Percentiles rank a stretch among this genome's conserved stretches.
These are phyloP conservation scores for Pseudocercospora cruenta DNA, from an alignment of 2,329 filamentous ascomycete genomes.

Conservation along the genomic window DNA sequence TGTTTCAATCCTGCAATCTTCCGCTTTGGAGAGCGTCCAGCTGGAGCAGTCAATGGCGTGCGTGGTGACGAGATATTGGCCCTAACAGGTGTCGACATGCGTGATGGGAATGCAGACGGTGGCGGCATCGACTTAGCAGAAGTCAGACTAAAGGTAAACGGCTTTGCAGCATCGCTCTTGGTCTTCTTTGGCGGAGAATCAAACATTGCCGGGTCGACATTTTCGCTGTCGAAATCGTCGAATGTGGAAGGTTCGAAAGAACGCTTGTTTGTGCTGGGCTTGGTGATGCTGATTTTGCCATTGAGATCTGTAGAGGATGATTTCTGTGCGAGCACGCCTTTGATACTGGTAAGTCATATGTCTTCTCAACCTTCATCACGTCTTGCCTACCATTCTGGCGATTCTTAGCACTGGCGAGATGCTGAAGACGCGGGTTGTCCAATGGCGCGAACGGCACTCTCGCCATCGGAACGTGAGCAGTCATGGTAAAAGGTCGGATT, in stretches of 20 bases:
- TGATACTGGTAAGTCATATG: slow-evolving; percentile 13
- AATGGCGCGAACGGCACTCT: slow-evolving; percentile 78
- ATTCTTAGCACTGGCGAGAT: slow-evolving; percentile 75
- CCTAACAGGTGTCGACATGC: slow-evolving; percentile 43
- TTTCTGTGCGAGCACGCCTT: slow-evolving; percentile 29
- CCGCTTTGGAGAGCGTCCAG: slow-evolving; percentile 76
- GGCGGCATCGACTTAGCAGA: slow-evolving; percentile 42
- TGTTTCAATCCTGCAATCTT: slow-evolving; percentile 66
- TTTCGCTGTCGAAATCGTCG: slow-evolving; percentile 58
- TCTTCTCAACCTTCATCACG: background rate
- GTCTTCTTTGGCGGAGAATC: slow-evolving; percentile 58
- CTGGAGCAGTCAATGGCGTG: slow-evolving; percentile 61
- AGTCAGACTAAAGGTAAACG: slow-evolving; percentile 42
- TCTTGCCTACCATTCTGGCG: slow-evolving; percentile 63
- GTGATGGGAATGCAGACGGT: slow-evolving; percentile 36
- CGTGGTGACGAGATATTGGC: slow-evolving; percentile 48
- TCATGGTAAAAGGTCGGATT: slow-evolving; percentile 27
- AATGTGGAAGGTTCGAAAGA: slow-evolving; percentile 47
- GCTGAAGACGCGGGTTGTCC: slow-evolving; percentile 69
- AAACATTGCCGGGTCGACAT: slow-evolving; percentile 59
- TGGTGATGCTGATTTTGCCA: slow-evolving; percentile 35
- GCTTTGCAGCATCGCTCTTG: slow-evolving; percentile 49
- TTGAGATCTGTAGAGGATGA: slow-evolving; percentile 17
- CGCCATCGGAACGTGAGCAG: slow-evolving; percentile 38
- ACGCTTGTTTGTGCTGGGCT: slow-evolving; percentile 49